Evolutionary conservation across 106 monocot species (phyloP), one percentile per base, ranked within the genome.

Genomic region (Acorus calamus): DNA sequence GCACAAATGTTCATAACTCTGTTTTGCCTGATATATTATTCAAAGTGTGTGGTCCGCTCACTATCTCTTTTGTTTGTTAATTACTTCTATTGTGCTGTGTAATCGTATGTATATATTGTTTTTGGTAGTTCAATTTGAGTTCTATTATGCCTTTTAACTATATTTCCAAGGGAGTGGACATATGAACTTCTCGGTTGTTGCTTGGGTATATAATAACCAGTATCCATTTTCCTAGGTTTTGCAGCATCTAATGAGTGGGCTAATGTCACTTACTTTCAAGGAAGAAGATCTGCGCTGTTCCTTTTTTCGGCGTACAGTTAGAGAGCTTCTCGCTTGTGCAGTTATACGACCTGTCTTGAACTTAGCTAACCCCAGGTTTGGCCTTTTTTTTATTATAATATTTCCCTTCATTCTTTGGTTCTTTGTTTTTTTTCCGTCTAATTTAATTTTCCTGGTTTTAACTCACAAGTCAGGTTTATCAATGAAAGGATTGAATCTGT

Each of bases 321-420:
- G 91, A 73, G 96, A 98, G 72, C 88, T 98, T 81, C 90, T 98
- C 73, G 84, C 96, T 43, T 92, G 91, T 85, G 70, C 81, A 57
- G 85, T 92, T 55, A 60, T 98, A 60, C 83, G 96, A 49, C 96
- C 91, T 67, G 54, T 92, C 62, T 28, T 98, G 55, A 98, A 98
- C 70, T 80, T 98, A 71, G 77, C 71, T 53, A 85, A 83, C 55
- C 91, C 96, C 62, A 98, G 91, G 96, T 98, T 64, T 60, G 7
- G 12, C 48, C 65, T 43, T 59, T 59, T 59, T 63, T 11, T 41
- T 2, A 72, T 7, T 60, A 52, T 55, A 73, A 6, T 28, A 55
- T 43, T 74, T 69, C 45, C 62, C 28, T 28, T 28, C 28, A 28
- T 28, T 28, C 28, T 28, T 57, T 14, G 12, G 48, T 5, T 7